These are phyloP conservation scores for Neonectria hederae DNA, from an alignment of 2,329 filamentous ascomycete species.

Conservation along the genomic window DNA sequence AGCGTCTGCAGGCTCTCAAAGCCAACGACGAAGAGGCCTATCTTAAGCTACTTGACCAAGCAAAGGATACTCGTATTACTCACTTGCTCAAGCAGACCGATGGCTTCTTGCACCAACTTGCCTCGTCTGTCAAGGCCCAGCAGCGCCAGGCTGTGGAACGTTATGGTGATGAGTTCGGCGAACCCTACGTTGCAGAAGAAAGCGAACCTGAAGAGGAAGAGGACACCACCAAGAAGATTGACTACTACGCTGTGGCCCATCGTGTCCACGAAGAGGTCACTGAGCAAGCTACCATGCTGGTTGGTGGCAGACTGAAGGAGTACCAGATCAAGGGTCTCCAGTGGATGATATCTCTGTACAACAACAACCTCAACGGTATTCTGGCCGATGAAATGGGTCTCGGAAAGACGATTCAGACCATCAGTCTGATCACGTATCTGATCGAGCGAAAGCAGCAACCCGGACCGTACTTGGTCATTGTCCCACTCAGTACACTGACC, in stretches of 20 bases:
- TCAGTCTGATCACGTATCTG: constrained; percentile 95
- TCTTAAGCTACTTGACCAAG: constrained; percentile 95
- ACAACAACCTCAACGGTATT: constrained; percentile 99
- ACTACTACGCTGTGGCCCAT: constrained; percentile 99
- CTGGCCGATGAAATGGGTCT: constrained; percentile 99
- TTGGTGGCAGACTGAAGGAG: constrained; percentile 93
- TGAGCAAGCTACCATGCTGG: constrained; percentile 82
- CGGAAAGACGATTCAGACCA: constrained; percentile 99
- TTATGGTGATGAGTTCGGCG: constrained; percentile 71
- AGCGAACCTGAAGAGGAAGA: constrained; percentile 75
- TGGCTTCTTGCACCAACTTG: constrained; percentile 95
- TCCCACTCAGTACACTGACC: constrained; percentile 94
- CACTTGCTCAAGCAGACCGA: constrained; percentile 97
- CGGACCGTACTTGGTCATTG: constrained; percentile 95
- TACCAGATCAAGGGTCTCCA: constrained; percentile 98
- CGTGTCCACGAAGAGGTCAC: constrained; percentile 92
- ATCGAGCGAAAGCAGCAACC: constrained; percentile 94
- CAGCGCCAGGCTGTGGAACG: constrained; percentile 83
- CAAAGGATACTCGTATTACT: constrained; percentile 99
- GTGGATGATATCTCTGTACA: constrained; percentile 99
- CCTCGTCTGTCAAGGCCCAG: constrained; percentile 92
- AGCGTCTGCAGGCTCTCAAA: constrained; percentile 98
- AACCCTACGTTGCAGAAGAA: constrained; percentile 66
- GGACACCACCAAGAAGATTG: constrained; percentile 81
- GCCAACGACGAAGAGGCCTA: constrained; percentile 99